Evolutionary conservation across 345 rosid genomes (phyloP), one percentile per base, ranked within the genome.

Genomic region (Gossypium australe): DNA sequence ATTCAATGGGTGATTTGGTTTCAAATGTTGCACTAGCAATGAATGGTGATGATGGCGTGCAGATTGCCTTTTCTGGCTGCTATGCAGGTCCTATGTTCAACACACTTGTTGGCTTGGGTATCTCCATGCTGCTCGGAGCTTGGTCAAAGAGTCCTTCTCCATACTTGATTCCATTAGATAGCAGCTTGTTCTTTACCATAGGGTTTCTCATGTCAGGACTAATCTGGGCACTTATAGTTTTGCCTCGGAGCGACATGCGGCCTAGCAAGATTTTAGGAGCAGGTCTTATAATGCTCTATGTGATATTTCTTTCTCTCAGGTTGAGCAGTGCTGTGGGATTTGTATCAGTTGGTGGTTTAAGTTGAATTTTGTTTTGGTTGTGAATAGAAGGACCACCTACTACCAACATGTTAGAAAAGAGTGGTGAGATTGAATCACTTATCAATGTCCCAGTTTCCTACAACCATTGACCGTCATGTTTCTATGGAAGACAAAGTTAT

Each of bases 61-160:
- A 94, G 79, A 94, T 94, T 53, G 97, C 98, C 3, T 63, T 90
- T 71, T 94, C 97, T 0, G 98, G 98, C 24, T 94, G 97, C 83
- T 94, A 89, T 74, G 98, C 98, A 8, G 98, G 98, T 65, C 98
- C 97, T 34, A 94, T 94, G 97, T 90, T 94, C 86, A 90, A 94
- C 85, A 92, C 97, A 4, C 87, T 92, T 41, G 85, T 88, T 61
- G 97, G 98, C 11, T 68, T 94, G 72, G 97, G 98, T n/a, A 71
- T 89, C 55, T 89, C 93, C 5, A 76, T 94, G 90, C 79, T 94
- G 74, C 79, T 89, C 0, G 93, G 92, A 18, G 89, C 97, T 62
- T 90, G 92, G 89, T 82, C 90, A 14, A 82, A 80, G 72, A 85
- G 88, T 29, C 91, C 92, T 20, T 80, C 73, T 22, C 44, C 87